These are phyloP conservation scores for Ceratocystiopsis minuta DNA, from an alignment of 2,329 filamentous ascomycete species.

Conservation along the genomic window DNA sequence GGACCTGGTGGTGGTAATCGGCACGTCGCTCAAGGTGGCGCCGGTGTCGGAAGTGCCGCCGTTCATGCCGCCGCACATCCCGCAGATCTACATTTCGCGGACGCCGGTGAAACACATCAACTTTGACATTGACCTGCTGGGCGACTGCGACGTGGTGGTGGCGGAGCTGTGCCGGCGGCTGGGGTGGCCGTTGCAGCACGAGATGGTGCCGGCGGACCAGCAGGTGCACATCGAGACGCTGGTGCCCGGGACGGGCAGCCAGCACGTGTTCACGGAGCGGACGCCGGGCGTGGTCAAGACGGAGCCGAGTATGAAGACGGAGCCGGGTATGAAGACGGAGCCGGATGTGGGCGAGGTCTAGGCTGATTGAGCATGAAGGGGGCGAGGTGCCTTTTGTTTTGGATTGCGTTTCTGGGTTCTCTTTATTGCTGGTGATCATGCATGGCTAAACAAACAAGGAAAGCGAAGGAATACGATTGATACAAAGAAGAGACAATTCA, in stretches of 20 bases:
- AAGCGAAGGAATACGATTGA: no score
- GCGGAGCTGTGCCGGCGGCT: conserved; percentile 67
- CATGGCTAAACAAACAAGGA: no score
- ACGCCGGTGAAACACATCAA: conserved; percentile 76
- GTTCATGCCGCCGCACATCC: conserved; percentile 58
- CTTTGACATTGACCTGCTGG: conserved; percentile 92
- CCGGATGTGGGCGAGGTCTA: neutral
- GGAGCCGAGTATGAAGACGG: neutral
- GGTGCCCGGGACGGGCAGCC: conserved; percentile 24
- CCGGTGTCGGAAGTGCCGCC: conserved; percentile 85
- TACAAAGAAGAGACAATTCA: no score
- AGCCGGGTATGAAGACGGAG: neutral
- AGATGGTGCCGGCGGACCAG: conserved; percentile 60
- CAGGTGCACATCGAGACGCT: conserved; percentile 35
- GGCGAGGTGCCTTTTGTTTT: no score
- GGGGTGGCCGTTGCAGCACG: conserved; percentile 63
- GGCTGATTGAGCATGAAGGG: no score
- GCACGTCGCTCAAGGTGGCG: conserved; percentile 87
- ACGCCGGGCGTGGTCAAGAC: conserved; percentile 1
- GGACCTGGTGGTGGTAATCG: conserved; percentile 88
- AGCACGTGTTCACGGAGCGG: conserved; percentile 22
- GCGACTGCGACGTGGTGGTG: conserved; percentile 83
- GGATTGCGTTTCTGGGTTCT: no score
- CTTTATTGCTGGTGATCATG: no score
- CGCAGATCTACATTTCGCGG: conserved; percentile 79